These are phyloP conservation scores for Cyclocybe aegerita DNA, from an alignment of 768 basidiomycete species.

Conservation along the genomic window DNA sequence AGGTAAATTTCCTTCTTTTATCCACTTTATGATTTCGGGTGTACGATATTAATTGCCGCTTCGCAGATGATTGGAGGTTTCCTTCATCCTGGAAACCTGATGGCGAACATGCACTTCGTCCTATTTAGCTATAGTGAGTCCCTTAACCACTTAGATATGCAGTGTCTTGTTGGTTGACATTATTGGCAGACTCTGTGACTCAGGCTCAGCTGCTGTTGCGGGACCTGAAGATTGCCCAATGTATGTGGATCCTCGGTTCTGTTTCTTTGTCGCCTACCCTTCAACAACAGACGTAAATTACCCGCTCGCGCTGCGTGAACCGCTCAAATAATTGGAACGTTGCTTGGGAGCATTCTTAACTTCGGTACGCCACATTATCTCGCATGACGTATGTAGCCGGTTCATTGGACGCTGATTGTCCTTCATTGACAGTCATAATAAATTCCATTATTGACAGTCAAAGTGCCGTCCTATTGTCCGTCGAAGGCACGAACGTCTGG, in stretches of 20 bases:
- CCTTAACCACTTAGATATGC: neutral
- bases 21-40: conserved; percentile 18
- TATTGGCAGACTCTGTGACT: conserved; percentile 37
- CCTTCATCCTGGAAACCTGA: conserved; percentile 58
- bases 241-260: conserved; percentile 12
- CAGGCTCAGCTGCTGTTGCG: conserved; percentile 42
- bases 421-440: conserved; percentile 46
- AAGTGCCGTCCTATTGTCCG: conserved; percentile 47
- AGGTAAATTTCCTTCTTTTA: conserved; percentile 29
- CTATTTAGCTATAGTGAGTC: conserved; percentile 46
- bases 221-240: conserved; percentile 51
- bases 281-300: conserved; percentile 42
- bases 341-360: conserved; percentile 47
- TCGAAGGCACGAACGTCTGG: conserved; percentile 57
- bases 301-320: conserved; percentile 49
- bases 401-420: neutral
- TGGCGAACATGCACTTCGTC: conserved; percentile 68
- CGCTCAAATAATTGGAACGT: conserved; percentile 48
- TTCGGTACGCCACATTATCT: conserved; percentile 30
- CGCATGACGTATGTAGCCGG: neutral
- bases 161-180: neutral
- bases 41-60: conserved; percentile 25
- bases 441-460: conserved; percentile 55
- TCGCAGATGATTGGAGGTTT: conserved; percentile 60
- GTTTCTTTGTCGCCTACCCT: too few species aligned